Evolutionary conservation across 495 filamentous ascomycete species (phyloP).

Genomic region (Evernia prunastri): DNA sequence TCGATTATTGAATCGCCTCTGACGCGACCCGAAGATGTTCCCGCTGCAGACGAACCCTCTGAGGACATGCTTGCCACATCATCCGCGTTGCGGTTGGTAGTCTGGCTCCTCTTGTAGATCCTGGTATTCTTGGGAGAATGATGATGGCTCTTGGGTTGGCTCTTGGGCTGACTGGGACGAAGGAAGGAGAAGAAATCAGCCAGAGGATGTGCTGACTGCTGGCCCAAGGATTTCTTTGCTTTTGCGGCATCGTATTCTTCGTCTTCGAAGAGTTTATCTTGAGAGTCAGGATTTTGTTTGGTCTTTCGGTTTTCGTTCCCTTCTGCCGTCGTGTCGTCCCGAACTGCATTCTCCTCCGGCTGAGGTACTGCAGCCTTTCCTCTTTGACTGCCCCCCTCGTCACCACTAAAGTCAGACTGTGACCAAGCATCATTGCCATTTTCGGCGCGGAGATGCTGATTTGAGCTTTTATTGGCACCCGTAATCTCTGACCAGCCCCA

Average conservation of each 20-base stretch:
- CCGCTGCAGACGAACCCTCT: conserved; percentile 18
- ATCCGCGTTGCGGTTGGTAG: conserved; percentile 42
- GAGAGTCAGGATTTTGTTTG: conserved; percentile 13
- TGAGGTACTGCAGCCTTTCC: conserved; percentile 47
- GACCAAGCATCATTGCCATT: conserved; percentile 29
- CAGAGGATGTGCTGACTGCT: conserved; percentile 43
- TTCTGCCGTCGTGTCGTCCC: conserved; percentile 44
- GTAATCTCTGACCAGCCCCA: conserved; percentile 96
- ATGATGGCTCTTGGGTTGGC: conserved; percentile 24
- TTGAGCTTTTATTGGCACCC: conserved; percentile 61
- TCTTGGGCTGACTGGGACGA: conserved; percentile 37
- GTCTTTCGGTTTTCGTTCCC: conserved; percentile 20
- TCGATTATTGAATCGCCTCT: conserved; percentile 43
- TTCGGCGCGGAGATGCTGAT: conserved; percentile 33
- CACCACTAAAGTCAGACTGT: conserved; percentile 26
- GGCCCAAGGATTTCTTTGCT: conserved; percentile 26
- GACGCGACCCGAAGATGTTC: conserved; percentile 23
- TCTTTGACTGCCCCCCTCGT: conserved; percentile 28
- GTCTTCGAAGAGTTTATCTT: conserved; percentile 14
- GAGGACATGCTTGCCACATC: conserved; percentile 34
- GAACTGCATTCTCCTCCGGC: conserved; percentile 47
- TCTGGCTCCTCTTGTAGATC: conserved; percentile 76
- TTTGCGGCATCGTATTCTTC: conserved; percentile 23
- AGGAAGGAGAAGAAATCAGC: conserved; percentile 61
- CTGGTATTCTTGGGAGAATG: conserved; percentile 47